phyloP scores from a whole-genome alignment of 768 basidiomycete genomes.

The Kwoniella botswanensis region DNA sequence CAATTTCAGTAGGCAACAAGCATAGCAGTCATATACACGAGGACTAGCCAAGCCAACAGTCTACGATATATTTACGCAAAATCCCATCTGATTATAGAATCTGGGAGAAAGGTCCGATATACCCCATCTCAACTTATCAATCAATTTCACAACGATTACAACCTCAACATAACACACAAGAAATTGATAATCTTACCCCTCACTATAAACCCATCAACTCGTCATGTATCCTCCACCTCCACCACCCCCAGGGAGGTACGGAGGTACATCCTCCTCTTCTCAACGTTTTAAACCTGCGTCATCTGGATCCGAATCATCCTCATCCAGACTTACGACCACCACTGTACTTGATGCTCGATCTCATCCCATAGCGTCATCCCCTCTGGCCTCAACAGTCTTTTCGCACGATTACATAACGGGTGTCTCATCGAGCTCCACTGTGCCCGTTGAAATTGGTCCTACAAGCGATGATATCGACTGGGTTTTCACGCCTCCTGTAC shows the following conservation, averaged over 20 bases:
- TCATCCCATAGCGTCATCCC: not conserved
- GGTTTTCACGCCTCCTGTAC: constrained; percentile 22
- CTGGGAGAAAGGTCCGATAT: no score
- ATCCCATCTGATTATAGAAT: no score
- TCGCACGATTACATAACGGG: constrained; percentile 5
- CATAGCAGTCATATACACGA: constrained; percentile 12
- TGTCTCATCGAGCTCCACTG: not conserved
- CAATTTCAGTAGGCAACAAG: no score
- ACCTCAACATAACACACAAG: no score
- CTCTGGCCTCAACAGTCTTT: not conserved
- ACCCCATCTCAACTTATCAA: no score
- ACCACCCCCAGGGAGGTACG: not conserved
- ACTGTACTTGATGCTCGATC: not conserved
- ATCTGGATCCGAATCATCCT: not conserved
- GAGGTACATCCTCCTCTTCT: not conserved
- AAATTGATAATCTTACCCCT: no score
- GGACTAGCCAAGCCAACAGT: not conserved
- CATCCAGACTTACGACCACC: not conserved
- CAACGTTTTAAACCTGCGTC: not conserved
- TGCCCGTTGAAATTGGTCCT: not conserved
- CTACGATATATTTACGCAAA: no score
- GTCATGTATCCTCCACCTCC: constrained; percentile 12
- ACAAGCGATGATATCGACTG: constrained; percentile 1
- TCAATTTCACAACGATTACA: no score
- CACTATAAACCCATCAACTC: not conserved